Evolutionary conservation across 495 filamentous ascomycete species (phyloP).

Genomic region (Bombardia bombarda): DNA sequence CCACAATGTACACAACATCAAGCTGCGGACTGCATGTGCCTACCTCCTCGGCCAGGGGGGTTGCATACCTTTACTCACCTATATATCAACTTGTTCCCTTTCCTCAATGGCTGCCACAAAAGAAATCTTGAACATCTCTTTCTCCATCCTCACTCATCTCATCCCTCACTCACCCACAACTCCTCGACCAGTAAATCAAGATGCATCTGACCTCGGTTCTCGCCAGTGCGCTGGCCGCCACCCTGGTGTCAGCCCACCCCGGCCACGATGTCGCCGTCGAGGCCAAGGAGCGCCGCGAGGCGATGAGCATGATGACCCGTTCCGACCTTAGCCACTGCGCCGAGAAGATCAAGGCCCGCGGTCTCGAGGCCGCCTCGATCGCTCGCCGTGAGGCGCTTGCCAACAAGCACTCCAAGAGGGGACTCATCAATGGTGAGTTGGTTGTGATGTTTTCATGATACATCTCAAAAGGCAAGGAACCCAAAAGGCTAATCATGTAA

Average conservation of each 20-base stretch:
- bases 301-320: conserved; percentile 25
- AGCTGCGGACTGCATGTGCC: no score
- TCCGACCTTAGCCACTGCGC: conserved; percentile 36
- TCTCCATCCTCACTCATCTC: no score
- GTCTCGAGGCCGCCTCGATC: conserved; percentile 32
- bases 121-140: no score
- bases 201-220: conserved; percentile 10
- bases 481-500: background rate
- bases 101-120: no score
- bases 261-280: conserved; percentile 40
- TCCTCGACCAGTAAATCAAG: no score
- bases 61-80: no score
- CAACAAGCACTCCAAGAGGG: conserved; percentile 5
- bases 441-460: no score
- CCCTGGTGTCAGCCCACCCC: conserved; percentile 30
- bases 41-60: no score
- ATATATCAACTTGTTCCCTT: no score
- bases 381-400: conserved; percentile 27
- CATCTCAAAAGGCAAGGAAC: background rate
- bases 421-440: conserved; percentile 3
- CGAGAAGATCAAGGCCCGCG: conserved; percentile 34
- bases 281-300: conserved; percentile 33
- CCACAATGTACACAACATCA: no score
- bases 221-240: conserved; percentile 1
- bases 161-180: no score